Conservation (phyloP, 2,329 filamentous ascomycete species). For the Beauveria medogensis region DNA sequence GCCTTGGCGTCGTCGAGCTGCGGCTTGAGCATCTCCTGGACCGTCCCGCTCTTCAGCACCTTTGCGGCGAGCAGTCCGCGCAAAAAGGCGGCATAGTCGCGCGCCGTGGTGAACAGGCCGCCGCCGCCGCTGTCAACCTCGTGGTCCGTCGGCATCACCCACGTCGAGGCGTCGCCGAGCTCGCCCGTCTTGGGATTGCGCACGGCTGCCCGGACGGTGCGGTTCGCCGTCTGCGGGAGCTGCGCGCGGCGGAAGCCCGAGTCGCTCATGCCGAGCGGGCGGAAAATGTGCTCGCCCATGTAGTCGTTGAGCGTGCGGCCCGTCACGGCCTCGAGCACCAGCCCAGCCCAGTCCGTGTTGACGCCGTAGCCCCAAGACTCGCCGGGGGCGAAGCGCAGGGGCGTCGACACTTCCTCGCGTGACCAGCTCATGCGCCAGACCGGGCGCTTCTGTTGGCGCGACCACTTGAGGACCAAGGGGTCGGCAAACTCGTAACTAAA, state of each 20-base stretch:
- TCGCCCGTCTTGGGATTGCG: conserved; percentile 2
- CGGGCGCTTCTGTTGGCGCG: conserved; percentile 19
- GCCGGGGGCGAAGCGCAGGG: conserved; percentile 30
- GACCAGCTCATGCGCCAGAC: conserved; percentile 18
- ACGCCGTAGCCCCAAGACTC: conserved; percentile 34
- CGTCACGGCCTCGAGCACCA: conserved; percentile 27
- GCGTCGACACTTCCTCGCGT: conserved; percentile 26
- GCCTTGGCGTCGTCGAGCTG: conserved; percentile 24
- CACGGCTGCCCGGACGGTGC: conserved; percentile 5
- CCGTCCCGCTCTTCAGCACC: conserved; percentile 17
- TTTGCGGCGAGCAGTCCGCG: conserved; percentile 17
- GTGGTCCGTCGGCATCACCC: conserved; percentile 16
- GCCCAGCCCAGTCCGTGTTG: conserved; percentile 31
- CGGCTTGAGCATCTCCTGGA: conserved; percentile 22
- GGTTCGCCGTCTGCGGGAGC: conserved; percentile 7
- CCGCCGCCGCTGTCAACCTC: conserved; percentile 27
- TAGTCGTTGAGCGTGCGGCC: conserved; percentile 21
- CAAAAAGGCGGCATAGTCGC: conserved; percentile 24
- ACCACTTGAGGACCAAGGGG: conserved; percentile 26
- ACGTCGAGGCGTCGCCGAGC: background rate
- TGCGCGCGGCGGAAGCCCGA: conserved; percentile 18
- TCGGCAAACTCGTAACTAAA: conserved; percentile 29
- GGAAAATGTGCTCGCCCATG: conserved; percentile 18
- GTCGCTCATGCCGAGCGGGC: conserved; percentile 19
- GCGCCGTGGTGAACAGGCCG: conserved; percentile 25